Conservation (phyloP, 73 alveolate genomes). For the Paramecium sexaurelia region DNA sequence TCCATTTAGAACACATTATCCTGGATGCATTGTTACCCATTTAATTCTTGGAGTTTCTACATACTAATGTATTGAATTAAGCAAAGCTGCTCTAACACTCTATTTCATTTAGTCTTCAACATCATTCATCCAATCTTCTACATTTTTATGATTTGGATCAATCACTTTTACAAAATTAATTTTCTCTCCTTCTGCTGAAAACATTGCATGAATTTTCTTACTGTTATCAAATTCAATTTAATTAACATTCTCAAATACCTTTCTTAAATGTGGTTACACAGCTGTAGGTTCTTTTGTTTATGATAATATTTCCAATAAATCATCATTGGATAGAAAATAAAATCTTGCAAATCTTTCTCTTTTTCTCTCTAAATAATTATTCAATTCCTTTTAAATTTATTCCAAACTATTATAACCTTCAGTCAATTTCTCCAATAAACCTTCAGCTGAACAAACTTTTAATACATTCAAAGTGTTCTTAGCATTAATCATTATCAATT, state of each 20-base stretch:
- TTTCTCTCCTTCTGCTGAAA: slow-evolving; percentile 46
- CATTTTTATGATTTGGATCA: slow-evolving; percentile 40
- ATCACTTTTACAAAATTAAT: neutral
- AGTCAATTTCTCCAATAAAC: neutral
- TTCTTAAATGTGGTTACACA: slow-evolving; percentile 28
- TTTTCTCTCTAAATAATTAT: slow-evolving; percentile 78
- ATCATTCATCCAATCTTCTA: slow-evolving; percentile 91
- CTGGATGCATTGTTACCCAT: slow-evolving; percentile 99
- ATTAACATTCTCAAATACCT: slow-evolving; percentile 74
- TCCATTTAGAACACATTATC: slow-evolving; percentile 98
- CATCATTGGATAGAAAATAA: slow-evolving; percentile 97
- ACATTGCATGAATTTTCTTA: slow-evolving; percentile 96
- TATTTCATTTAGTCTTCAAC: slow-evolving; percentile 97
- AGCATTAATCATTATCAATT: neutral
- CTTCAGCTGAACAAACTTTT: slow-evolving; percentile 24
- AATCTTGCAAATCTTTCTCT: slow-evolving; percentile 97
- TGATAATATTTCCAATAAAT: slow-evolving; percentile 88
- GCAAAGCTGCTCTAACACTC: slow-evolving; percentile 92
- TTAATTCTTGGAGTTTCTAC: slow-evolving; percentile 90
- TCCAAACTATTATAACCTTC: slow-evolving; percentile 30
- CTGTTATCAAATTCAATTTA: slow-evolving; percentile 84
- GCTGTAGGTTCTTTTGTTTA: slow-evolving; percentile 34
- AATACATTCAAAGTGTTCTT: neutral
- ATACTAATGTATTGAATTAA: slow-evolving; percentile 92
- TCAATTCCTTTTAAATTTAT: slow-evolving; percentile 58